phyloP scores from a whole-genome alignment of 2,329 filamentous ascomycete species.

The Fusarium praegraminearum region DNA sequence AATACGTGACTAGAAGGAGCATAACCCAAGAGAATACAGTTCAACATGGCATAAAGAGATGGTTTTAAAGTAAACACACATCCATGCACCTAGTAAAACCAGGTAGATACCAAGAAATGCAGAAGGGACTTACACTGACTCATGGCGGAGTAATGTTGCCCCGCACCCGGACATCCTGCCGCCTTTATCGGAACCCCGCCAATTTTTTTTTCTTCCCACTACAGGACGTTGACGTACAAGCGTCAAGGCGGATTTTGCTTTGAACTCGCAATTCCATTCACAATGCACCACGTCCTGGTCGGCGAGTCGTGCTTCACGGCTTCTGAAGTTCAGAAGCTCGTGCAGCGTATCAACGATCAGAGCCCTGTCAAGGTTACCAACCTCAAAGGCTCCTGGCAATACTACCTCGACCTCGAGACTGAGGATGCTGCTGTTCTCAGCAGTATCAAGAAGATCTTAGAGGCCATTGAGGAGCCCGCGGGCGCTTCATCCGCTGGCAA shows the following conservation, averaged over 20 bases:
- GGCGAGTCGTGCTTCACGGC: constrained; percentile 64
- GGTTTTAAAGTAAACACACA: neutral
- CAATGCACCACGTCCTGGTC: constrained; percentile 55
- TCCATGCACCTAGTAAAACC: neutral
- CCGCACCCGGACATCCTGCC: constrained; percentile 33
- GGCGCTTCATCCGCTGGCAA: constrained; percentile 46
- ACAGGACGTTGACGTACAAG: constrained; percentile 34
- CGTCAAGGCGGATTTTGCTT: constrained; percentile 46
- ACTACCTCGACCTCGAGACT: constrained; percentile 73
- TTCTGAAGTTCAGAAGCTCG: constrained; percentile 59
- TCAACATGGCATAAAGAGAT: neutral
- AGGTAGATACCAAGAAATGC: neutral
- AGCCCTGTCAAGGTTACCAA: constrained; percentile 59
- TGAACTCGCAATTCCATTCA: constrained; percentile 43
- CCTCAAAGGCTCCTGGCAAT: constrained; percentile 69
- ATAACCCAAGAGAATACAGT: neutral
- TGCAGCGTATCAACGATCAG: constrained; percentile 58
- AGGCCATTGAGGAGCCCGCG: constrained; percentile 52
- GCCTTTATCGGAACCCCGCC: constrained; percentile 41
- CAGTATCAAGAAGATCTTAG: constrained; percentile 61
- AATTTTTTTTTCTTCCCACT: constrained; percentile 40
- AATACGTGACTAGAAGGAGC: neutral
- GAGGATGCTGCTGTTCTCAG: constrained; percentile 53
- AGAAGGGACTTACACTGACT: neutral
- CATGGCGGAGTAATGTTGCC: constrained; percentile 38